A percentile compares a stretch with the other conserved stretches of the same genome.
These are phyloP conservation scores for Tremella mesenterica DNA, from an alignment of 768 basidiomycete species.

Conservation along the genomic window DNA sequence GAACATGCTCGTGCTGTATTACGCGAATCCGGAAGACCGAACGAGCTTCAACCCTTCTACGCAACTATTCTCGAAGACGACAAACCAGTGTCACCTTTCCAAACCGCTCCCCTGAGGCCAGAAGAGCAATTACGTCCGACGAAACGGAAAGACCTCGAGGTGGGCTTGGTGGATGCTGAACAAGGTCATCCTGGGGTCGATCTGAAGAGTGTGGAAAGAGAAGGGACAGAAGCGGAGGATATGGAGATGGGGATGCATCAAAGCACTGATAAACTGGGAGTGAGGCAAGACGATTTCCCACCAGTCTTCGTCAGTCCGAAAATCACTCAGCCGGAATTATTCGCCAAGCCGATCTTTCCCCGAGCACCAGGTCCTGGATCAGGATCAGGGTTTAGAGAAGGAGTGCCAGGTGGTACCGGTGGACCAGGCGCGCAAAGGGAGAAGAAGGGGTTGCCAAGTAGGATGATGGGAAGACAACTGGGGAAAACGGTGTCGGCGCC, in stretches of 20 bases:
- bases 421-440: too few species aligned
- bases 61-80: neutral
- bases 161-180: neutral
- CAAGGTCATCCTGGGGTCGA: neutral
- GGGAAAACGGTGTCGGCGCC: constrained; percentile 36
- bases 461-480: constrained; percentile 11
- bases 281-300: constrained; percentile 36
- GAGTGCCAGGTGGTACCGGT: too few species aligned
- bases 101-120: too few species aligned
- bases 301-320: constrained; percentile 27
- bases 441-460: constrained; percentile 7
- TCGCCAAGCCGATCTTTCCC: constrained; percentile 6
- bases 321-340: constrained; percentile 31
- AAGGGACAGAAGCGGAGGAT: constrained; percentile 8
- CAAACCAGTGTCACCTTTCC: too few species aligned
- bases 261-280: too few species aligned
- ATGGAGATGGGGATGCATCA: constrained; percentile 25
- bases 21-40: constrained; percentile 4
- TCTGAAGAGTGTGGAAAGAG: constrained; percentile 6
- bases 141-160: neutral
- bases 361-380: neutral
- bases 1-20: constrained; percentile 4
- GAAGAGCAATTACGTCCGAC: neutral
- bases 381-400: too few species aligned
- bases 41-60: constrained; percentile 15